Base-by-base conservation (phyloP, 305 asterid genomes). In the Fraxinus dipetala region DNA sequence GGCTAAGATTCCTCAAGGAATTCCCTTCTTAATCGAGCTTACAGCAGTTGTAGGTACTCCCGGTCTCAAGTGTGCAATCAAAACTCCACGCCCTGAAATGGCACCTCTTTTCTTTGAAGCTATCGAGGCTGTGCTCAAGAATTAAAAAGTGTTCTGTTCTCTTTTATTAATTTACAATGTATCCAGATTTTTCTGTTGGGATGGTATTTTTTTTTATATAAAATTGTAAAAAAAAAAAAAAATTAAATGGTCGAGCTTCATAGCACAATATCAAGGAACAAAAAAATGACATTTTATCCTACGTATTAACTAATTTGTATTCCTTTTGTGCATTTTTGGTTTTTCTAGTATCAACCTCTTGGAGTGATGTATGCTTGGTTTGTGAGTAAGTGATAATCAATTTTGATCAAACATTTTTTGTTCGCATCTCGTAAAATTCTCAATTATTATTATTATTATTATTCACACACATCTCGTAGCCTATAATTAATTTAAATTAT, bases 51-150 rank as follows among this genome's bases (percentile, higher is more conserved):
- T 96, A 5, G 97, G 97, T 69, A 81, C 83, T 30, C 92, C 99
- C 72, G 98, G 99, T 70, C 89, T 96, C 87, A 96, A 96, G 79
- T 96, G 98, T 79, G 99, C 99, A 4, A 73, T 90, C 82, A 96
- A 96, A 86, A 90, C 97, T 38, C 96, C 98, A 36, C 89, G 89
- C 86, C 94, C 95, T 0, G 99, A 96, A 79, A 86, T 96, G 91
- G 93, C 93, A 45, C 97, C 94, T 2, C 95, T 96, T 72, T 91
- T 94, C 97, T 96, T 94, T 32, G 98, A 96, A 87, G 86, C 92
- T 14, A 76, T 96, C n/a, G 98, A 96, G 84, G 72, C 80, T 82
- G 87, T 96, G 78, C 89, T 96, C 87, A 84, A 78, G 84, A 91
- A 89, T 84, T 93, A 81, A 73, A 81, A 75, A 4, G 31, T 3